Base-by-base conservation (phyloP, 2,329 filamentous ascomycete species). In the Beauveria australis region DNA sequence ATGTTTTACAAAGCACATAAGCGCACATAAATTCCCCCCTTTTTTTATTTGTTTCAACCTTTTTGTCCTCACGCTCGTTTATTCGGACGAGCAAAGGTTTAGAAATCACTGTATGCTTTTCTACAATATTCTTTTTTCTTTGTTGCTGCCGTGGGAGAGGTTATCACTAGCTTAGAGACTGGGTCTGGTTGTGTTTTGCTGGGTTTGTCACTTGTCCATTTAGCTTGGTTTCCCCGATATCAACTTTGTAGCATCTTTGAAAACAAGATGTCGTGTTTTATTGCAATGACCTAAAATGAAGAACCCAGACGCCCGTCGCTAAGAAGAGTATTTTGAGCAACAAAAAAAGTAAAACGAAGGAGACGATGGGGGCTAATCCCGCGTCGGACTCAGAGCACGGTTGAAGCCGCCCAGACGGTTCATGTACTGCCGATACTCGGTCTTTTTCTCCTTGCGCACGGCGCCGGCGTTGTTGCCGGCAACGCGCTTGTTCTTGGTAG, bases 361-460 rank as follows among this genome's bases (percentile, higher is more conserved):
- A 14, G 14, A 37, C 33, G 33, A 37, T 1, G 10, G 4, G 33
- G 14, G 5, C 33, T 37, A 61, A 67, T 61, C 79, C 54, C 78
- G 67, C 22, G 73, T 71, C 22, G 85, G 85, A 72, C 87, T 89
- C 57, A 92, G 76, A 51, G 89, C 89, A 67, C 89, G 76, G 72
- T 93, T 94, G 78, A 94, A 94, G 6, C 89, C 89, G 60, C 89
- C 89, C 56, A 86, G 79, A 61, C 89, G 83, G 70, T 94, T 94
- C 86, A 99, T 99, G 75, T 99, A 99, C 82, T 99, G 94, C 67
- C 94, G 83, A 71, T 97, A 97, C 78, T 95, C 85, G 16, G 88
- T 89, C 84, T 91, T 92, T 85, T 96, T 97, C 76, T 94, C 91
- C 80, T 94, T 97, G 66, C 88, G 80, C 57, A 97, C 86, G 0